phyloP scores from a whole-genome alignment of 257 asterid species.

The Scutellaria barbata region DNA sequence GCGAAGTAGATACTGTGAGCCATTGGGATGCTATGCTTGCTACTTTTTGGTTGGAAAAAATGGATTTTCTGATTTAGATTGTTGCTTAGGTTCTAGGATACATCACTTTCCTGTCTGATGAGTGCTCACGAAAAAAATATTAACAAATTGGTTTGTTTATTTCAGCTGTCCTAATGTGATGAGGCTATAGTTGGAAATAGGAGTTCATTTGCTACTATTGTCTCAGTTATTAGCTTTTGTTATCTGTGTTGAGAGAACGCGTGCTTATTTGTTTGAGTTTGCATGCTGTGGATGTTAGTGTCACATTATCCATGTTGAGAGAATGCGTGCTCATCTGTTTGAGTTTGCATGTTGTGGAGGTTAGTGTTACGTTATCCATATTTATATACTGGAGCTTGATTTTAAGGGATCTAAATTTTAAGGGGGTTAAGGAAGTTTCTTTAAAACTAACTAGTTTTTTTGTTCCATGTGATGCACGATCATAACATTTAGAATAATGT shows the following conservation, averaged over 20 bases:
- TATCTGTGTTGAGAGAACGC: conserved; percentile 8
- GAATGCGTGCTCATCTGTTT: conserved; percentile 3
- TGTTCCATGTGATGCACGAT: too few species aligned
- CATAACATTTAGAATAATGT: too few species aligned
- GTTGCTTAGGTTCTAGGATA: conserved; percentile 12
- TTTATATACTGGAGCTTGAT: conserved; percentile 20
- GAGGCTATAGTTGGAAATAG: conserved; percentile 27
- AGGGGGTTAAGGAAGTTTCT: not conserved
- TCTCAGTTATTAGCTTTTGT: conserved; percentile 2
- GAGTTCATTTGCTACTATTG: conserved; percentile 15
- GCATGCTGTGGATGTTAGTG: too few species aligned
- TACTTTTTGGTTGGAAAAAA: conserved; percentile 22
- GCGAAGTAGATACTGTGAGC: conserved; percentile 26
- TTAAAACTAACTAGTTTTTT: too few species aligned
- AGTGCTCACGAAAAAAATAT: conserved; percentile 21
- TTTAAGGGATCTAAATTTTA: not conserved
- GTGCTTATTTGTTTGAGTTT: not conserved
- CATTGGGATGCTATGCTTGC: conserved; percentile 14
- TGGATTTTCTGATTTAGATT: conserved; percentile 11
- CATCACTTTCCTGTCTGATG: conserved; percentile 25
- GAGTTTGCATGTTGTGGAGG: conserved; percentile 3
- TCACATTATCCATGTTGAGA: conserved; percentile 4
- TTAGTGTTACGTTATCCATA: conserved; percentile 24
- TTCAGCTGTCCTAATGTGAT: not conserved
- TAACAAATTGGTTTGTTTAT: conserved; percentile 13